phyloP scores from a whole-genome alignment of 2,329 filamentous ascomycete species.

The Calonectria leucothoes region DNA sequence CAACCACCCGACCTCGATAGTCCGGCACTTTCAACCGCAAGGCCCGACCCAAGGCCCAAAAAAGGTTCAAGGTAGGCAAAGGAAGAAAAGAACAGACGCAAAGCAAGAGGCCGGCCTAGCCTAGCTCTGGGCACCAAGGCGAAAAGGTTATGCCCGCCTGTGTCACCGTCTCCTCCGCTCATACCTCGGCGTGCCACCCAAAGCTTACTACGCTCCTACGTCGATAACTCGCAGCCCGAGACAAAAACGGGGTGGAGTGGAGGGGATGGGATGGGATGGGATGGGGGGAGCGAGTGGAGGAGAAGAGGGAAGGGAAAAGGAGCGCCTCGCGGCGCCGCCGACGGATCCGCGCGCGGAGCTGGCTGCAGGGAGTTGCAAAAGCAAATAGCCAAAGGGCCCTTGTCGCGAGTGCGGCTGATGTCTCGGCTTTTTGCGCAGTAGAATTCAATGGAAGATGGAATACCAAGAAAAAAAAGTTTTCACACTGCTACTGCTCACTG shows the following conservation, averaged over 20 bases:
- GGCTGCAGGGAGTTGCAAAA: not conserved
- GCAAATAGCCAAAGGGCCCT: not conserved
- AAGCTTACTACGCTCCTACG: slow-evolving; percentile 11
- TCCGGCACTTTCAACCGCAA: slow-evolving; percentile 6
- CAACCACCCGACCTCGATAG: slow-evolving; percentile 10
- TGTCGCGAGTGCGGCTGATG: not conserved
- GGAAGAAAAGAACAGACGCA: not conserved
- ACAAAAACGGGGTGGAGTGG: not conserved
- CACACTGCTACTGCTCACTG: no score
- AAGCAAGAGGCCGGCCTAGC: not conserved
- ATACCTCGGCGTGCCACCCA: slow-evolving; percentile 12
- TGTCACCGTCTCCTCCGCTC: slow-evolving; percentile 4
- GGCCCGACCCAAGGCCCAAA: not conserved
- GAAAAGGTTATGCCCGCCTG: slow-evolving; percentile 13
- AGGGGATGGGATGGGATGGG: not conserved
- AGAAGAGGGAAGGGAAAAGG: not conserved
- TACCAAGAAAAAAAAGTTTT: not conserved
- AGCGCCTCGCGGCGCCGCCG: not conserved
- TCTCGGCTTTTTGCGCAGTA: slow-evolving; percentile 8
- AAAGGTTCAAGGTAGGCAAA: not conserved
- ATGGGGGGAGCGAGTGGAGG: not conserved
- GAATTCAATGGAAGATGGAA: not conserved
- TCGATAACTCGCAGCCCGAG: not conserved
- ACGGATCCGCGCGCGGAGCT: not conserved
- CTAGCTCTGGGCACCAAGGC: not conserved